Conservation (phyloP, 257 asterid genomes). For the Nicotiana obtusifolia region DNA sequence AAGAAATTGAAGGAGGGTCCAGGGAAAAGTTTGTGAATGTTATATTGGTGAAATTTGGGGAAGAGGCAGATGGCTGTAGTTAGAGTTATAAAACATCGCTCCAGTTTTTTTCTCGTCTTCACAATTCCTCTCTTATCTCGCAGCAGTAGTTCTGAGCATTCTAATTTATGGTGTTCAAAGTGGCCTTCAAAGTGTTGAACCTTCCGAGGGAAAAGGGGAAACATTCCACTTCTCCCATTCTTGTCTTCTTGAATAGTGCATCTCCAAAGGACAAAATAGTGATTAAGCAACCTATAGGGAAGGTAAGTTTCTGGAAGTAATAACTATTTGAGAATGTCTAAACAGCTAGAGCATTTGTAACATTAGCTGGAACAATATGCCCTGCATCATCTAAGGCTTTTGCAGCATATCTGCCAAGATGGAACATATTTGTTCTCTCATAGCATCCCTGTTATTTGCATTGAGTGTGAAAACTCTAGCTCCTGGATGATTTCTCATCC, state of each 20-base stretch:
- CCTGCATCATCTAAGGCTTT: conserved; percentile 23
- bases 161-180: background rate
- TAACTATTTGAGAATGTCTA: too few species aligned
- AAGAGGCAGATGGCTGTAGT: background rate
- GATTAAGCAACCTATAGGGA: background rate
- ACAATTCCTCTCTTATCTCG: background rate
- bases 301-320: background rate
- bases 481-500: conserved; percentile 67
- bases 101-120: background rate
- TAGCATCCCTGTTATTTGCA: conserved; percentile 59
- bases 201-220: background rate
- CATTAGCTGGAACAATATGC: background rate
- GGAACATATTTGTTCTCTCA: conserved; percentile 55
- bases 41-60: background rate
- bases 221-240: background rate
- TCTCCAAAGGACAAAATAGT: background rate
- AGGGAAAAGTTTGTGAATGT: background rate
- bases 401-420: conserved; percentile 39
- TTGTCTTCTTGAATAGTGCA: background rate
- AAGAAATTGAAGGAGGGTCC: background rate
- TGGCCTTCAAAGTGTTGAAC: background rate
- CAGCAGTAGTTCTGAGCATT: background rate
- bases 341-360: too few species aligned
- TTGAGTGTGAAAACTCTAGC: conserved; percentile 47
- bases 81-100: background rate